phyloP scores from a whole-genome alignment of 2,329 filamentous ascomycete species.

The Exophiala sp. region DNA sequence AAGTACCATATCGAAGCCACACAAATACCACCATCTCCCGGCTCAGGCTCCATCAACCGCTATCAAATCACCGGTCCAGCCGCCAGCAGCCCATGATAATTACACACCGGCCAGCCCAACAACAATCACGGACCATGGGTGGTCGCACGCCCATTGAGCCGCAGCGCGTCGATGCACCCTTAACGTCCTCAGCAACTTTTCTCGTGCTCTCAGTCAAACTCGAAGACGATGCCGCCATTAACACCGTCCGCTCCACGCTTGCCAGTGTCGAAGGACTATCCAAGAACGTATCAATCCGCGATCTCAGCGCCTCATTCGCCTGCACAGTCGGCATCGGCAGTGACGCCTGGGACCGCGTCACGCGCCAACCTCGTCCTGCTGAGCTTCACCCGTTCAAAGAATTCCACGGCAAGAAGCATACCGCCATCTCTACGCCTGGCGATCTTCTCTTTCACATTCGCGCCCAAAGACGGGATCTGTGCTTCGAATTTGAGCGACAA shows the following conservation, averaged over 20 bases:
- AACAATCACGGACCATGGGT: conserved; percentile 4
- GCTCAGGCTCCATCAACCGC: no score
- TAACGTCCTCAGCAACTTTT: conserved; percentile 54
- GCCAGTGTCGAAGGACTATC: conserved; percentile 45
- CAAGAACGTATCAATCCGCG: conserved; percentile 55
- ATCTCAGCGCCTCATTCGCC: conserved; percentile 44
- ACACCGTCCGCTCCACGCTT: conserved; percentile 45
- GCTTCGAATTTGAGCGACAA: conserved; percentile 58
- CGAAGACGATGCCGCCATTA: conserved; percentile 32
- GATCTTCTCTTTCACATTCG: conserved; percentile 60
- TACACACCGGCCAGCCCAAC: neutral
- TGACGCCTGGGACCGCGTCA: conserved; percentile 50
- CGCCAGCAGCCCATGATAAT: no score
- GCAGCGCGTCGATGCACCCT: conserved; percentile 49
- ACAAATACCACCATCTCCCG: no score
- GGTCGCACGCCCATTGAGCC: conserved; percentile 36
- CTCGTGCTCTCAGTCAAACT: conserved; percentile 46
- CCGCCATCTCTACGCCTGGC: conserved; percentile 54
- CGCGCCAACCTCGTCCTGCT: conserved; percentile 42
- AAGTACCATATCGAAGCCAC: no score
- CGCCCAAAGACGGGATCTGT: conserved; percentile 54
- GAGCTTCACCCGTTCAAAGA: conserved; percentile 48
- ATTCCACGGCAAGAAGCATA: conserved; percentile 49
- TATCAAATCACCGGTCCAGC: neutral
- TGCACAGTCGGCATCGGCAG: conserved; percentile 57